phyloP scores from a whole-genome alignment of 805 yeast genomes.

The Candida wancherniae region DNA sequence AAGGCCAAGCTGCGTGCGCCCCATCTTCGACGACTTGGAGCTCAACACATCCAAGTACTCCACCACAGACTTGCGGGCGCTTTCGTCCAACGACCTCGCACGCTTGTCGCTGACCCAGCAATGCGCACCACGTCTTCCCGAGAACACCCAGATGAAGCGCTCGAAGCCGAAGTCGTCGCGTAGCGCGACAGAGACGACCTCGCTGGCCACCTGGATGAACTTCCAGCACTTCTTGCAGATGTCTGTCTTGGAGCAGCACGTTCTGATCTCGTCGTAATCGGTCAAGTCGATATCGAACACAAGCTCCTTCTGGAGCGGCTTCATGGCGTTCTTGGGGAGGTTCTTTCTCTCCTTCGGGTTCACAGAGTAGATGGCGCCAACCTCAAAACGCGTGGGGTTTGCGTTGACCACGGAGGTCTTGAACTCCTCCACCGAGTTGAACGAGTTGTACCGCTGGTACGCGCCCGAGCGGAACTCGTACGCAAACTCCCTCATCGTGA shows the following conservation, averaged over 20 bases:
- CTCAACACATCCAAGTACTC: conserved; percentile 77
- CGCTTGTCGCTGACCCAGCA: conserved; percentile 93
- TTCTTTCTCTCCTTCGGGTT: conserved; percentile 84
- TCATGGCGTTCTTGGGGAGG: conserved; percentile 70
- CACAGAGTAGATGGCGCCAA: conserved; percentile 86
- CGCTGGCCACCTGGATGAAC: conserved; percentile 79
- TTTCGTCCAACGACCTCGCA: conserved; percentile 72
- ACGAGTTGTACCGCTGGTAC: conserved; percentile 86
- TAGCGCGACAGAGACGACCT: conserved; percentile 65
- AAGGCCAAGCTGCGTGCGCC: conserved; percentile 49
- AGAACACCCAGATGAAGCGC: conserved; percentile 88
- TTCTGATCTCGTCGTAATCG: conserved; percentile 89
- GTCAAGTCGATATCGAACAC: conserved; percentile 97
- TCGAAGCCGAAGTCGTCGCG: conserved; percentile 86
- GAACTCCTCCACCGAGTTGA: conserved; percentile 60
- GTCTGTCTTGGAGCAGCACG: conserved; percentile 83
- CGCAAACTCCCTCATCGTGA: conserved; percentile 89
- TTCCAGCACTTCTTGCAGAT: conserved; percentile 93
- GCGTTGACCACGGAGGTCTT: conserved; percentile 68
- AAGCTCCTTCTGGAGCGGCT: conserved; percentile 78
- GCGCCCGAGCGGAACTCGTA: conserved; percentile 85
- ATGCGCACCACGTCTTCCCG: conserved; percentile 98
- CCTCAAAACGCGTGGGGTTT: conserved; percentile 87
- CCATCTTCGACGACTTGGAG: conserved; percentile 33
- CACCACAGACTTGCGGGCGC: conserved; percentile 69